Base-by-base conservation (phyloP, 2,329 filamentous ascomycete genomes). In the Corniculantispora saksenae region DNA sequence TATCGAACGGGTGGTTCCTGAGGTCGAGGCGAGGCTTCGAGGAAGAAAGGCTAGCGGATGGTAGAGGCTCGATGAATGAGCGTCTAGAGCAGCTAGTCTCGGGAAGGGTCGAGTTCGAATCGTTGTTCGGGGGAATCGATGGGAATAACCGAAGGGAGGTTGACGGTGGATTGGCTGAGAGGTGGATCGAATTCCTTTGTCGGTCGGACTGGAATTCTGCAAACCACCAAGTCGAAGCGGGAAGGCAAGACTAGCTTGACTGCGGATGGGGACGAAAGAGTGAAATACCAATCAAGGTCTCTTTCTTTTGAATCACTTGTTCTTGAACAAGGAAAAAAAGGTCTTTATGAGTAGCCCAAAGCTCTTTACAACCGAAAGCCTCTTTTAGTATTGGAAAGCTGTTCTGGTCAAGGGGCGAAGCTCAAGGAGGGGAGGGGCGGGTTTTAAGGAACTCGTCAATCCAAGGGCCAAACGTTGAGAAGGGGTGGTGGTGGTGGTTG, bases 201-300 rank as follows among this genome's bases (percentile, higher is more conserved):
- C 55, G 55, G 23, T 47, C 56, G 40, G 54, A 61, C 59, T 59
- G 60, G 64, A 62, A 66, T 63, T 63, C 38, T 48, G 54, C 27
- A 27, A 43, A 35, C 50, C 27, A 51, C 21, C 47, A 48, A 59
- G 32, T 57, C 35, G 63, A 13, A 48, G 43, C 47, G 19, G 27
- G 4, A 27, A 61, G 51, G 7, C 51, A 40, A 66, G 54, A 35
- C 53, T 56, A 56, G 53, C 60, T 66, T 58, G 63, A 40, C 66
- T 55, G 58, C 38, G 53, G 23, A 32, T 40, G 62, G 27, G 27
- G 29, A 56, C 23, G 21, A 40, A 64, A 61, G 59, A 72, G 72
- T 66, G 74, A 76, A 78, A 79, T 78, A 79, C 77, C 77, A 79
- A 73, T 72, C 66, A 78, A 78, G 76, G 76, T 74, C 63, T 72